phyloP scores from a whole-genome alignment of 2,329 filamentous ascomycete species.

The Drechslerella dactyloides region DNA sequence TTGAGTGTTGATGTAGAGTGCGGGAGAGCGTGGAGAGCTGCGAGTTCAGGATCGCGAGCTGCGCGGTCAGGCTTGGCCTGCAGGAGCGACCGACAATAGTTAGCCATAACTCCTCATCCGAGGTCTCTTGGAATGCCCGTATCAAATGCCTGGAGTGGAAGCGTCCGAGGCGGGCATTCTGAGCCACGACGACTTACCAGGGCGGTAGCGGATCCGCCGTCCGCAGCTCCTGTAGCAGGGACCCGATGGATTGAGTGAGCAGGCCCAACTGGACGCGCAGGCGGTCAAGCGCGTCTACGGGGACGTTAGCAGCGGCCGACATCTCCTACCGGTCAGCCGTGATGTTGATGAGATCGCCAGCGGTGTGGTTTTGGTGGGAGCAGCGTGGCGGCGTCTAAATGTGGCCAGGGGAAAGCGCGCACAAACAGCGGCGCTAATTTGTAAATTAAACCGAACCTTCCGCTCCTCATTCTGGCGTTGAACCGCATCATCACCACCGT shows the following conservation, averaged over 20 bases:
- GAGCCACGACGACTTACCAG: conserved; percentile 59
- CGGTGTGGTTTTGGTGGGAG: neutral
- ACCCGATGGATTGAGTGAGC: conserved; percentile 56
- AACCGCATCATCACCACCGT: conserved; percentile 11
- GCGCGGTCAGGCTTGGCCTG: conserved; percentile 13
- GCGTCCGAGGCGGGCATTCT: neutral
- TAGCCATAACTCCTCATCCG: neutral
- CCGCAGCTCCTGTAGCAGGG: conserved; percentile 61
- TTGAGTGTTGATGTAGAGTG: conserved; percentile 62
- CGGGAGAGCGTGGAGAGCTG: conserved; percentile 63
- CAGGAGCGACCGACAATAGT: neutral
- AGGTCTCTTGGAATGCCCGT: neutral
- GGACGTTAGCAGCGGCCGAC: conserved; percentile 17
- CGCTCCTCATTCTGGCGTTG: conserved; percentile 7
- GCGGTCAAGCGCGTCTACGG: conserved; percentile 42
- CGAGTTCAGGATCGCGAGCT: conserved; percentile 60
- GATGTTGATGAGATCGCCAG: neutral
- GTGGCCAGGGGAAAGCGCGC: neutral
- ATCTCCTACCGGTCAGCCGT: neutral
- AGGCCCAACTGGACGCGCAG: conserved; percentile 41
- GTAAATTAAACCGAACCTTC: conserved; percentile 13
- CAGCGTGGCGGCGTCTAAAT: conserved; percentile 1
- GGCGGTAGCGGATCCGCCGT: conserved; percentile 62
- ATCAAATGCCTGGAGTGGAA: neutral
- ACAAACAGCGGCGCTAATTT: conserved; percentile 10